Conservation (phyloP, 2,329 filamentous ascomycete genomes). For the Dactylellina parvicollis region DNA sequence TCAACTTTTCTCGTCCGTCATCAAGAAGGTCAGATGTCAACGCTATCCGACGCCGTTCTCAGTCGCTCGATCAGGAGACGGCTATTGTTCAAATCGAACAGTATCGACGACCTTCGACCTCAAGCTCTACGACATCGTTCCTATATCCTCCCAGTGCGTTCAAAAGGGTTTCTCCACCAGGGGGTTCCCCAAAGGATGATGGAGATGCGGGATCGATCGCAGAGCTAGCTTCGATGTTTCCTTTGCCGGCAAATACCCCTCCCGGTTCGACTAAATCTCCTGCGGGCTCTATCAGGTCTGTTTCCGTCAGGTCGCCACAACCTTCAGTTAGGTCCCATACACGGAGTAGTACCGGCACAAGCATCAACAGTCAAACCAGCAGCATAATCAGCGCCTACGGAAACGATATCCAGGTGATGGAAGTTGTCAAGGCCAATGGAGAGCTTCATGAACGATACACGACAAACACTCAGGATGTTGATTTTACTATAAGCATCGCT, state of each 20-base stretch:
- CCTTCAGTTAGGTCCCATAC: conserved; percentile 36
- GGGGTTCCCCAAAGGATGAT: conserved; percentile 27
- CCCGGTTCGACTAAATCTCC: conserved; percentile 41
- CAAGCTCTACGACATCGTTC: conserved; percentile 31
- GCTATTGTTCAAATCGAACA: conserved; percentile 19
- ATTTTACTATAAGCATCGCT: conserved; percentile 7
- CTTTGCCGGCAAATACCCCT: conserved; percentile 40
- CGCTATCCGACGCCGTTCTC: conserved; percentile 24
- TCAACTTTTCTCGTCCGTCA: conserved; percentile 41
- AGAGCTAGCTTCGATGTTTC: conserved; percentile 43
- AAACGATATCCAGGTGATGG: conserved; percentile 43
- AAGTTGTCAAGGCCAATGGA: conserved; percentile 39
- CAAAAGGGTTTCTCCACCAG: conserved; percentile 26
- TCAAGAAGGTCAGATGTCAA: conserved; percentile 28
- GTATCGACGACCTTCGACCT: conserved; percentile 29
- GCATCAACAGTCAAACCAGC: conserved; percentile 26
- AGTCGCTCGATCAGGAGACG: conserved; percentile 15
- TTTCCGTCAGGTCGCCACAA: conserved; percentile 25
- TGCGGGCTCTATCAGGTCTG: conserved; percentile 22
- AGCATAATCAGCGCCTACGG: conserved; percentile 12
- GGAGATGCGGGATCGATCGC: conserved; percentile 44
- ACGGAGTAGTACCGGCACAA: conserved; percentile 29
- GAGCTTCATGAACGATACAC: conserved; percentile 47
- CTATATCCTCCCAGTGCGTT: conserved; percentile 31
- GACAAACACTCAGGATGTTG: conserved; percentile 21